Evolutionary conservation across 768 basidiomycete genomes (phyloP).

Genomic region (Leucocoprinus sp.): DNA sequence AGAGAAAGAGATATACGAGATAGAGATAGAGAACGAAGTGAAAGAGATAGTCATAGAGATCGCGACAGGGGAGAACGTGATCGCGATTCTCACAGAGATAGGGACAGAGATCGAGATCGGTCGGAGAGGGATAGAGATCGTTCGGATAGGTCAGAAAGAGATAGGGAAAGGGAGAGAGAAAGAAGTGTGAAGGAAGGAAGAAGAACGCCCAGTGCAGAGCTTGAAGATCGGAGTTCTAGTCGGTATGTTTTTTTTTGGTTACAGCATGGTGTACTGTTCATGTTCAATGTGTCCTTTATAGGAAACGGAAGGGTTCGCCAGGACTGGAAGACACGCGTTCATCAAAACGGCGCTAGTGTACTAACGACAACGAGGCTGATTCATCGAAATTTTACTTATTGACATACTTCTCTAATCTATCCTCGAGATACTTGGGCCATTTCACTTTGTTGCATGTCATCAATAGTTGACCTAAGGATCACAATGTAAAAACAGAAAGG

Average conservation of each 20-base stretch:
- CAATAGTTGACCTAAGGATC: too few relatives aligned
- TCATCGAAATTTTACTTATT: neutral
- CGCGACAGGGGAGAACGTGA: neutral
- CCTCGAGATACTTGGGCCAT: too few relatives aligned
- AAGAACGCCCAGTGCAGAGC: conserved; percentile 57
- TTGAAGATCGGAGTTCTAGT: conserved; percentile 57
- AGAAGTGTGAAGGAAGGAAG: conserved; percentile 16
- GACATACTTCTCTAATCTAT: conserved; percentile 5
- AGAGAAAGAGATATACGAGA: neutral
- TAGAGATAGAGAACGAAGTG: conserved; percentile 5
- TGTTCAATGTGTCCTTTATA: conserved; percentile 18
- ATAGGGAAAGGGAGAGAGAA: conserved; percentile 2
- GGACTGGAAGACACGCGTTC: conserved; percentile 58
- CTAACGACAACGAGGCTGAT: neutral
- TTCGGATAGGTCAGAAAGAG: neutral
- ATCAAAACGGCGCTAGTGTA: conserved; percentile 65
- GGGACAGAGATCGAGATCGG: conserved; percentile 1
- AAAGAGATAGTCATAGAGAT: conserved; percentile 6
- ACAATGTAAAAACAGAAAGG: conserved; percentile 1
- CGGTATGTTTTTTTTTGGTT: conserved; percentile 31
- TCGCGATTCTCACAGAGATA: conserved; percentile 1
- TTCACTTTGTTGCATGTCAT: too few relatives aligned
- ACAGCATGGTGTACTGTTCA: neutral
- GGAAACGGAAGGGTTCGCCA: conserved; percentile 72
- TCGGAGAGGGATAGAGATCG: neutral